Evolutionary conservation across 352 stramenopile species (phyloP), one percentile per base, ranked within the genome.

Genomic region (Thraustochytrium sp.): DNA sequence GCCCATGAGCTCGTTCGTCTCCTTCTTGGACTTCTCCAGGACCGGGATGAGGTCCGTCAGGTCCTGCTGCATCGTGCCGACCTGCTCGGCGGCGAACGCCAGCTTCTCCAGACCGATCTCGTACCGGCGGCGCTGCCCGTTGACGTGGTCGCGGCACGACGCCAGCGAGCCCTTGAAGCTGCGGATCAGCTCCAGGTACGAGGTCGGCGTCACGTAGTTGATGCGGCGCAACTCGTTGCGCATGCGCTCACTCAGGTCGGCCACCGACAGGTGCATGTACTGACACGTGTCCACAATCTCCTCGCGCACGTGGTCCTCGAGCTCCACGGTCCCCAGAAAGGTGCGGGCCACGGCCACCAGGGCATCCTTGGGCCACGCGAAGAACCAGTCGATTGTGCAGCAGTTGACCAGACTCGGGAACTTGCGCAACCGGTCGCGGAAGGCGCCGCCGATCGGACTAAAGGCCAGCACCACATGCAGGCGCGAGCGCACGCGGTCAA

Each of bases 361-460:
- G 3, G 94, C 94, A 82, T 97, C 94, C 0, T 92, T 89, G 1
- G 94, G 94, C 94, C 94, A 97, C 29, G 94, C 92, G 1, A 93
- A 96, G 85, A 98, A 97, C 94, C 94, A 98, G 85, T 98, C 92
- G 82, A 98, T 98, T 49, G 92, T 96, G 85, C 91, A 96, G 85
- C 93, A 97, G 82, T 97, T 97, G 85, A 97, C 95, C 18, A 97
- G 89, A 61, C 91, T 95, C 16, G 92, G 92, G 85, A 95, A 96
- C 65, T 95, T 95, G 40, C 92, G 90, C 37, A 96, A 85, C 8
- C 91, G 88, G 40, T 94, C 91, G 3, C 92, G 87, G 77, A 96
- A 95, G 2, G 92, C 91, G 46, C 94, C 90, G 2, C 92, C 92
- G 44, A 95, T 95, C 2, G 92, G 92, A 0, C 90, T 94, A 44